These are phyloP conservation scores for Biancaea sappan DNA, from an alignment of 306 rosid genomes.

Conservation along the genomic window DNA sequence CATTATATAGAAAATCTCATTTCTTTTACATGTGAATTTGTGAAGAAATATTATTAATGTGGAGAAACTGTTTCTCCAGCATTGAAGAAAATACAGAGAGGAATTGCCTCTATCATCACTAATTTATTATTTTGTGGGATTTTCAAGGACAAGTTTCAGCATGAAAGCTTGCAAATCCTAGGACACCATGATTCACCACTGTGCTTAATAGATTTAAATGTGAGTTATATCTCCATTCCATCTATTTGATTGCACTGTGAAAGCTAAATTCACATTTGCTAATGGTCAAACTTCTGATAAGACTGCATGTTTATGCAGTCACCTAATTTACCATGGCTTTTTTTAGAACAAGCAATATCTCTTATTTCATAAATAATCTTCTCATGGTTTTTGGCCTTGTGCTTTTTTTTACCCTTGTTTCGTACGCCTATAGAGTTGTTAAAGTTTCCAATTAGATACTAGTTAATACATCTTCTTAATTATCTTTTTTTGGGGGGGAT, in stretches of 20 bases:
- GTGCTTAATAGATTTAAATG: constrained; percentile 65
- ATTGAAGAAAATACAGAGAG: constrained; percentile 27
- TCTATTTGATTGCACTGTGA: constrained; percentile 18
- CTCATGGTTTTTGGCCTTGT: constrained; percentile 14
- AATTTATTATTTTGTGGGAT: constrained; percentile 27
- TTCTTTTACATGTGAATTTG: neutral
- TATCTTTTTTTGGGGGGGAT: no score
- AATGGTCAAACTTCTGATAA: neutral
- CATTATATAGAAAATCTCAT: constrained; percentile 15
- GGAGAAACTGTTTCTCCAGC: constrained; percentile 24
- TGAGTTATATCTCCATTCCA: constrained; percentile 51
- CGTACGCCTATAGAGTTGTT: neutral
- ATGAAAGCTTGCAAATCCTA: constrained; percentile 62
- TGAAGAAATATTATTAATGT: neutral
- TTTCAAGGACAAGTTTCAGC: constrained; percentile 76
- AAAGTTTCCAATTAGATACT: neutral
- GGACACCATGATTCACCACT: constrained; percentile 74
- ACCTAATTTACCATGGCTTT: neutral
- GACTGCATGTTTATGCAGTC: constrained; percentile 1
- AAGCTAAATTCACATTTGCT: constrained; percentile 12
- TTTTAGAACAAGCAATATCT: neutral
- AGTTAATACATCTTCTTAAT: constrained; percentile 1
- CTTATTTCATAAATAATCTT: constrained; percentile 5
- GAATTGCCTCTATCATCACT: constrained; percentile 17
- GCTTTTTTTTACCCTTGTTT: constrained; percentile 26